phyloP scores from a whole-genome alignment of 768 basidiomycete species.

The Mycena crocata region DNA sequence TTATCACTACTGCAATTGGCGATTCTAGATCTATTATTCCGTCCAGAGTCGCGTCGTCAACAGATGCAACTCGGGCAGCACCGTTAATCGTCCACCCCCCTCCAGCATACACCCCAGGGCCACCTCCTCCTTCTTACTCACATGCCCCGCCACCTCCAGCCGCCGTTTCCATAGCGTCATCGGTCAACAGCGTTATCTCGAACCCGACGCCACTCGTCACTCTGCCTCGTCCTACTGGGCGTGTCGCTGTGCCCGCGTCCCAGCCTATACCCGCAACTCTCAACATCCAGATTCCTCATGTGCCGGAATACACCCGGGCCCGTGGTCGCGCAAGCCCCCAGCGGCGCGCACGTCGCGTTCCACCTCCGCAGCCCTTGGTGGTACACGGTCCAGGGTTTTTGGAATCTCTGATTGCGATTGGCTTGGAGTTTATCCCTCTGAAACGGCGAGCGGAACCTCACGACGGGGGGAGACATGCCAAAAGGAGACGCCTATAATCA shows the following conservation, averaged over 20 bases:
- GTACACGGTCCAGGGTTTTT: background rate
- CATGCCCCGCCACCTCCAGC: no score
- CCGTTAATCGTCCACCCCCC: no score
- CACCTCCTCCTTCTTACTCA: no score
- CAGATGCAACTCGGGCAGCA: no score
- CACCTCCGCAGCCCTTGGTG: background rate
- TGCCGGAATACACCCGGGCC: background rate
- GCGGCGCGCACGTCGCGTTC: background rate
- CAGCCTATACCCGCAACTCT: no score
- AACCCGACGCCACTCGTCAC: no score
- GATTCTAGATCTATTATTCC: no score
- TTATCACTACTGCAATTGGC: no score
- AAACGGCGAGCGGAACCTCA: background rate
- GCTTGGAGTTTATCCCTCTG: background rate
- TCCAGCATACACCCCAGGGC: no score
- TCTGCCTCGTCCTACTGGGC: background rate
- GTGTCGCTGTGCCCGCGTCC: background rate
- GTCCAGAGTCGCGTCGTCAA: no score
- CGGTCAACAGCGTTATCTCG: no score
- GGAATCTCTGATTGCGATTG: background rate
- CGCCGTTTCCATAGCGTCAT: no score
- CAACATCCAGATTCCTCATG: background rate
- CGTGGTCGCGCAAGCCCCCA: background rate
- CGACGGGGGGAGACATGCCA: background rate
- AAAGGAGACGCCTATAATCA: conserved; percentile 4